phyloP scores from a whole-genome alignment of 768 basidiomycete genomes.

The Gyrodon lividus region DNA sequence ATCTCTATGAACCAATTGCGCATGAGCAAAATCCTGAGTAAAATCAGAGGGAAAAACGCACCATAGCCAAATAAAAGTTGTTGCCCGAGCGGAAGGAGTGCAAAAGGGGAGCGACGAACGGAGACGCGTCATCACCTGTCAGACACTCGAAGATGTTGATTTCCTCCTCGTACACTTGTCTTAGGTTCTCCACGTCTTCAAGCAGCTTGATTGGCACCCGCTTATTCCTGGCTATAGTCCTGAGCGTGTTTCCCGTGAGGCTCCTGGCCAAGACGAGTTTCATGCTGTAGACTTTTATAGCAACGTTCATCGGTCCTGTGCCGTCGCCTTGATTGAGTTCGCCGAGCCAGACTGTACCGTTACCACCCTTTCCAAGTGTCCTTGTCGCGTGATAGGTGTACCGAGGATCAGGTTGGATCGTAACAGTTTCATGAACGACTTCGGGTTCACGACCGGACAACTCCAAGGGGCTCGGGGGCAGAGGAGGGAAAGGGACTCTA shows the following conservation, averaged over 20 bases:
- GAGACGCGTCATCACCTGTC: background rate
- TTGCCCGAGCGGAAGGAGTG: constrained; percentile 8
- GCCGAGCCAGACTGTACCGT: constrained; percentile 9
- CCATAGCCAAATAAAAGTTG: constrained; percentile 16
- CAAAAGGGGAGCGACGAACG: constrained; percentile 11
- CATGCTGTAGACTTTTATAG: constrained; percentile 11
- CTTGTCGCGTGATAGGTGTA: constrained; percentile 1
- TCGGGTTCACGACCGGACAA: background rate
- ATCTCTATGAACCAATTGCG: constrained; percentile 1
- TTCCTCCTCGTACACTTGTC: background rate
- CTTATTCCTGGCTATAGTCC: background rate
- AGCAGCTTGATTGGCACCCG: background rate
- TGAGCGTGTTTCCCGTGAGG: background rate
- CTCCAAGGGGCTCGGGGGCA: background rate
- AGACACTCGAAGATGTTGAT: background rate
- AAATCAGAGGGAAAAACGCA: background rate
- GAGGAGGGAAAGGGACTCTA: background rate
- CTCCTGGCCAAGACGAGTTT: background rate
- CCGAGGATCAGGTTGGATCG: background rate
- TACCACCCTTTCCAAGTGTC: constrained; percentile 7
- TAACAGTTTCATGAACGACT: background rate
- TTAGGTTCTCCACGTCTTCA: background rate
- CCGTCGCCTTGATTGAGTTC: constrained; percentile 1
- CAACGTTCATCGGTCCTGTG: constrained; percentile 4
- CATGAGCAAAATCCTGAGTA: background rate